Evolutionary conservation across 1,139 yeast genomes (phyloP).

Genomic region (Saccharomyces hybrid): DNA sequence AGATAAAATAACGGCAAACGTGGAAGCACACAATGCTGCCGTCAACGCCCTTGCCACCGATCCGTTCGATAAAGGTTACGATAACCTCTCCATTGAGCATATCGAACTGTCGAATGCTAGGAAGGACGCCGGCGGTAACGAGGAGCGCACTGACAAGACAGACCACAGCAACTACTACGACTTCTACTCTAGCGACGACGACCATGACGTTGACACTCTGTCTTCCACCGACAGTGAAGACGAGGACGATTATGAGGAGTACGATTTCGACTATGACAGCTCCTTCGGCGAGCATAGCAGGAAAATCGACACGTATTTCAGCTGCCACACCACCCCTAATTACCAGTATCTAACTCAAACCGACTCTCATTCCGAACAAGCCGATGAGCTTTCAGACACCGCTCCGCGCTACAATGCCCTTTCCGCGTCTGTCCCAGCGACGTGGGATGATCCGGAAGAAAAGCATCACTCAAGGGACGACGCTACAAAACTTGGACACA

Average conservation of each 20-base stretch:
- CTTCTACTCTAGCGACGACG: not conserved
- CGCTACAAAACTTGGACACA: not conserved
- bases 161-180: not conserved
- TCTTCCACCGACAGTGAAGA: not conserved
- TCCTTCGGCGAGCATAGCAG: not conserved
- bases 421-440: not conserved
- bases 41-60: not conserved
- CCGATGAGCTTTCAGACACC: not conserved
- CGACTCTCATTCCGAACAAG: not conserved
- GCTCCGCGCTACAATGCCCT: not conserved
- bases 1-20: slow-evolving; percentile 20
- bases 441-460: not conserved
- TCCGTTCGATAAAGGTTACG: not conserved
- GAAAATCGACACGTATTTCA: not conserved
- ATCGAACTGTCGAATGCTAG: not conserved
- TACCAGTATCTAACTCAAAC: not conserved
- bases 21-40: slow-evolving; percentile 7
- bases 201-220: not conserved
- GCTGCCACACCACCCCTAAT: not conserved
- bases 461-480: not conserved
- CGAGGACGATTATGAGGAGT: not conserved
- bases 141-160: not conserved
- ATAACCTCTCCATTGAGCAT: not conserved
- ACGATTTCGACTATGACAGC: not conserved
- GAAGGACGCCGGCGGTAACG: not conserved